Evolutionary conservation across 768 basidiomycete species (phyloP).

Genomic region (Sporobolomyces roseus): DNA sequence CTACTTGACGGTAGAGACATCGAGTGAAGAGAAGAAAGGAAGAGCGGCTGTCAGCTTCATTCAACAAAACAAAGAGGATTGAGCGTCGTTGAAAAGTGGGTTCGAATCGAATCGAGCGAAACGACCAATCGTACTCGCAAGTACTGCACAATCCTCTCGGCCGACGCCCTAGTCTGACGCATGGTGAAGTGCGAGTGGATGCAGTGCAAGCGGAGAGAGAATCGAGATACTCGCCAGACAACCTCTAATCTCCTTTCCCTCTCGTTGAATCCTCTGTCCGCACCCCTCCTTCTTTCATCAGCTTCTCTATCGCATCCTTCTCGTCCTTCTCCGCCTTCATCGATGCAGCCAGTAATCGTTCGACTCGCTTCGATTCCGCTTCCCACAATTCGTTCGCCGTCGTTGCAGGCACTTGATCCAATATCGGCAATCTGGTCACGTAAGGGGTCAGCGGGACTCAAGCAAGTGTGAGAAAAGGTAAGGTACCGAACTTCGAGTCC

Average conservation of each 20-base stretch:
- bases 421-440: constrained; percentile 8
- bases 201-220: background rate
- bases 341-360: constrained; percentile 11
- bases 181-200: background rate
- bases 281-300: too few relatives aligned
- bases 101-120: background rate
- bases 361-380: constrained; percentile 23
- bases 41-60: background rate
- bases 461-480: too few relatives aligned
- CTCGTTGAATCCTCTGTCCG: background rate
- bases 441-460: too few relatives aligned
- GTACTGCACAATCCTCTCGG: too few relatives aligned
- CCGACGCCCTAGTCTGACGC: background rate
- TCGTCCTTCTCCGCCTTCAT: constrained; percentile 8
- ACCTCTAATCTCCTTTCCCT: background rate
- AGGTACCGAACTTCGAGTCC: constrained; percentile 29
- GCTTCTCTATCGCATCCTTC: background rate
- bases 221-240: constrained; percentile 15
- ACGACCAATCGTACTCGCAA: too few relatives aligned
- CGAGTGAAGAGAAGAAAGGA: background rate
- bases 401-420: constrained; percentile 6
- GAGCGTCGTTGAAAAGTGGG: background rate
- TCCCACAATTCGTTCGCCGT: constrained; percentile 18
- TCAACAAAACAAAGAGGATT: background rate
- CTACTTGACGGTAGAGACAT: background rate